Percentiles rank a stretch among this genome's conserved stretches.
phyloP scores from a whole-genome alignment of 2,329 filamentous ascomycete genomes.

The Hypoxylon sp. region DNA sequence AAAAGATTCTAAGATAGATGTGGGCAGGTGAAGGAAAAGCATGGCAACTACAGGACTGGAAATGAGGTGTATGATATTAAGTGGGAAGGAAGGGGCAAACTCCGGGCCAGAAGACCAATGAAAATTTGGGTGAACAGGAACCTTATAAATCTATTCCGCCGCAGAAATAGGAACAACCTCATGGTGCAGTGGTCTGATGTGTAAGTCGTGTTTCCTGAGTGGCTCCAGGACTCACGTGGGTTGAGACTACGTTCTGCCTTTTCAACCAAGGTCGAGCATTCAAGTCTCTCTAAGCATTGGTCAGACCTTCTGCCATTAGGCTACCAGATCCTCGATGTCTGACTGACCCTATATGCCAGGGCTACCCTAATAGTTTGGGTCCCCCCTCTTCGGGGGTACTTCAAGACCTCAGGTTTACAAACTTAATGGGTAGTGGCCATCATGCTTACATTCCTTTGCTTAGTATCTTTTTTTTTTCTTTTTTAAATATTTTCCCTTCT shows the following conservation, averaged over 20 bases:
- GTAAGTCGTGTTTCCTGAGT: background rate
- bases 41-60: no score
- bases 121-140: background rate
- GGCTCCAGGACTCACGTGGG: background rate
- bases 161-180: background rate
- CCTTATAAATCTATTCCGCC: background rate
- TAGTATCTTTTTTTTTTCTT: background rate
- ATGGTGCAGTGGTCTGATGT: constrained; percentile 1
- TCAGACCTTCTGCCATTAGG: background rate
- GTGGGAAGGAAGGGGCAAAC: background rate
- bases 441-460: background rate
- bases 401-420: background rate
- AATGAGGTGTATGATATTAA: background rate
- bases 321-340: background rate
- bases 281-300: background rate
- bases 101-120: background rate
- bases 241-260: background rate
- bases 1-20: no score
- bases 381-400: background rate
- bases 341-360: background rate
- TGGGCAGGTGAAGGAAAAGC: no score
- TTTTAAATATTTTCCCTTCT: background rate
- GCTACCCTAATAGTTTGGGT: background rate
- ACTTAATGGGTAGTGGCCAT: background rate
- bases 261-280: background rate